Evolutionary conservation across 1,284 basidiomycete genomes (phyloP), one percentile per base, ranked within the genome.

Genomic region (Ganoderma sinense): DNA sequence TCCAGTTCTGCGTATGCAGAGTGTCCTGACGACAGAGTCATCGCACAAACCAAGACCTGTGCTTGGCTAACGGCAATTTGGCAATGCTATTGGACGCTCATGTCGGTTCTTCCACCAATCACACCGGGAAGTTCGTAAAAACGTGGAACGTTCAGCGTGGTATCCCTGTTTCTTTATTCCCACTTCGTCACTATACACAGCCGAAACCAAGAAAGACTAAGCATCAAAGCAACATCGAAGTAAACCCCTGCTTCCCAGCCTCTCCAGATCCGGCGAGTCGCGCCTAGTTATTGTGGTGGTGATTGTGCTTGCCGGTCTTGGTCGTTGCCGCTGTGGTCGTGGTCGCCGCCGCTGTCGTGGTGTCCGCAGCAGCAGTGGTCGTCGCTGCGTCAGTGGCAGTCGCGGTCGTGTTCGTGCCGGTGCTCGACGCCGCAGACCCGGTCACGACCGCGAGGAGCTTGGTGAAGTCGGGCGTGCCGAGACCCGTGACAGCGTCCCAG

Each of bases 191-290:
- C 76, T 16, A 58, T 62, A 53, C 62, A 65, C 36, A 59, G 66
- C 14, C 64, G 62, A 45, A 84, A 82, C 7, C 85, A 91, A 74
- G 89, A 88, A 31, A 85, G 85, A 74, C 88, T 6, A 86, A 74
- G 88, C 86, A 29, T 26, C 20, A 23, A 40, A 41, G 43, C 18
- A 18, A 20, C 86, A 29, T 26, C 20, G 36, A 40, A 41, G 43
- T 29, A 18, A 20, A 26, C 16, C 56, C 45, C 55, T 26, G 41
- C 31, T 26, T 40, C 59, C 23, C 39, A 41, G 14, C 39, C 51
- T 13, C 31, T 36, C 41, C 5, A 16, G 36, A 48, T 39, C 41
- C 36, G 10, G 36, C 36, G 36, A 36, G 36, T 20, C 66, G 56
- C 45, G 53, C 55, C 31, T 40, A 26, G 31, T 62, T 41, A 13